Base-by-base conservation (phyloP, 2,329 filamentous ascomycete species). In the Torrubiella hemipterigena region DNA sequence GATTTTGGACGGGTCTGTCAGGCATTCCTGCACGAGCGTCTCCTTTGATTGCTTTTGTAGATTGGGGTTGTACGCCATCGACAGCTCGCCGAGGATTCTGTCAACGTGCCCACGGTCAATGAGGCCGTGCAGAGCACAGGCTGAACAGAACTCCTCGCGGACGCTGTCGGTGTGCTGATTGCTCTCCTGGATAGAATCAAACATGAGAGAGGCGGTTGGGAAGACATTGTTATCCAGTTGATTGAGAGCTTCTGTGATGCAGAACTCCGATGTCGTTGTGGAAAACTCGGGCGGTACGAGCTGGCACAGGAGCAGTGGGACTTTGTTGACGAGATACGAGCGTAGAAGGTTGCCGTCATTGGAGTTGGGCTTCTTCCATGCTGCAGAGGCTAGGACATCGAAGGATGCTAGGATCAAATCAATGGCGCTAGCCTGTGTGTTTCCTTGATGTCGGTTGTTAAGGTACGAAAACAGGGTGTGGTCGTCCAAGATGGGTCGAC, bases 341-440 rank as follows among this genome's bases (percentile, higher is more conserved):
- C 85, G 79, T 31, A 94, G 67, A 13, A 89, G 58, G 36, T 86
- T 78, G 34, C 83, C 81, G 6, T 66, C 61, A 34, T 64, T 65
- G 25, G 58, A 58, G 1, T 62, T 63, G 38, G 74, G 68, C 26
- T 65, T 68, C 6, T 67, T 73, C 42, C 91, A 83, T 39, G 89
- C 81, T 5, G 81, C 81, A 46, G 93, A 93, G 21, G 86, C 82
- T 12, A 98, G 64, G 5, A 93, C 70, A 45, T 96, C 87, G 47
- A 98, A 96, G 0, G 86, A 78, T 2, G 86, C 84, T 8, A 89
- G 70, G 25, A 96, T 81, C 3, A 96, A 65, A 45, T 95, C 86
- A 32, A 85, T 74, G 1, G 82, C 75, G 27, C 85, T 76, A 10
- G 73, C 69, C 52, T 89, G 81, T 25, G 81, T 68, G 45, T 94